Conservation (phyloP, 768 basidiomycete species). For the Podaxis sp. region DNA sequence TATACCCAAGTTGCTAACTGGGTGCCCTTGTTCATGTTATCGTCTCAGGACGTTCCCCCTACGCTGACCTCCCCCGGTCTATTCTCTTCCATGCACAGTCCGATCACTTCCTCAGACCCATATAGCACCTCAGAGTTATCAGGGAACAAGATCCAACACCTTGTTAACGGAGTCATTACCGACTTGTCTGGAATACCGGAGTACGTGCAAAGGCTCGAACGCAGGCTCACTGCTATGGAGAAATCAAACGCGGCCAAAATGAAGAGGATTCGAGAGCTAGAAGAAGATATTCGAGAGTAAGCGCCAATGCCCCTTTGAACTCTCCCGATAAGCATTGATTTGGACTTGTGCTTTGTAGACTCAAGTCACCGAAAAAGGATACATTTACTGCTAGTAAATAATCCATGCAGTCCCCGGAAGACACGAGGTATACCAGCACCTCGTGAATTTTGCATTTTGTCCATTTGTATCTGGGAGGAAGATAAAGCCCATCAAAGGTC, state of each 20-base stretch:
- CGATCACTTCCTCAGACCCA: too few relatives aligned
- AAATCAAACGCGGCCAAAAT: conserved; percentile 30
- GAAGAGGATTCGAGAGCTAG: conserved; percentile 24
- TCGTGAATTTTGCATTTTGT: too few relatives aligned
- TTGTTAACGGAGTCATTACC: background rate
- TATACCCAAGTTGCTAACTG: too few relatives aligned
- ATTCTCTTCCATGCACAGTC: background rate
- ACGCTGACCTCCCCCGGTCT: background rate
- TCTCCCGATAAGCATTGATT: background rate
- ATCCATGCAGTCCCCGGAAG: too few relatives aligned
- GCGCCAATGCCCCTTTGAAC: background rate
- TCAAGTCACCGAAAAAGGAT: background rate
- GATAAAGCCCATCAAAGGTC: too few relatives aligned
- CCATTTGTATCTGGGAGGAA: too few relatives aligned
- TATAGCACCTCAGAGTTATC: background rate
- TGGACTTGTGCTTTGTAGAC: background rate
- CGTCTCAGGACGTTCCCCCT: background rate
- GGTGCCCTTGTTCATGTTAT: too few relatives aligned
- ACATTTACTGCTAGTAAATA: too few relatives aligned
- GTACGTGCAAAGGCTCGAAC: conserved; percentile 35
- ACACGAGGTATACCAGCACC: too few relatives aligned
- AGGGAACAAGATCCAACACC: background rate
- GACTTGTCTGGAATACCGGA: conserved; percentile 5
- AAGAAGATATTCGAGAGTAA: conserved; percentile 24
- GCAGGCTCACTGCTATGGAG: conserved; percentile 29